Percentiles rank a stretch among this genome's conserved stretches.
Evolutionary conservation across 2,329 filamentous ascomycete species (phyloP).

Genomic region (Botrytis squamosa): DNA sequence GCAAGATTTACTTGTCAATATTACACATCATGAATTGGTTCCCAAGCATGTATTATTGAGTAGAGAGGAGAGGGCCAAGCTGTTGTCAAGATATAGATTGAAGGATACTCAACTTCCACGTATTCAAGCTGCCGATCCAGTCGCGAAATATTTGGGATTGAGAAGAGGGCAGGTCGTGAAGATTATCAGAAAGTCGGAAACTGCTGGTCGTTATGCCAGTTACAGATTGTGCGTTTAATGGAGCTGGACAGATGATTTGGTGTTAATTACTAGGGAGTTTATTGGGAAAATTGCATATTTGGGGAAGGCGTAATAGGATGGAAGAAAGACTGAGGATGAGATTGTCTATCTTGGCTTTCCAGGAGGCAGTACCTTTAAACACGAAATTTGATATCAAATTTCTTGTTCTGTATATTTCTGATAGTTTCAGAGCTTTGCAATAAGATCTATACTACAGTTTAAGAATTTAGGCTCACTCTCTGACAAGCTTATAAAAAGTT

Average conservation of each 20-base stretch:
- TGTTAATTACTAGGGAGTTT: constrained; percentile 27
- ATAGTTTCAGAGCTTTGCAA: constrained; percentile 9
- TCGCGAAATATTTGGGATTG: constrained; percentile 87
- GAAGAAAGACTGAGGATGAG: constrained; percentile 3
- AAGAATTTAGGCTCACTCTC: background rate
- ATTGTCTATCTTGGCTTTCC: constrained; percentile 6
- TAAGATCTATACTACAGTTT: constrained; percentile 8
- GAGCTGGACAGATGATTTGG: constrained; percentile 15
- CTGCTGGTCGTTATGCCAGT: constrained; percentile 92
- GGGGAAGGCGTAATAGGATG: constrained; percentile 14
- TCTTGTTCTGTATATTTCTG: constrained; percentile 2
- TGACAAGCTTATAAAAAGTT: background rate
- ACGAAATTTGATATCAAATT: background rate
- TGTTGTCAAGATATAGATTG: constrained; percentile 86
- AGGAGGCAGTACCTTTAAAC: background rate
- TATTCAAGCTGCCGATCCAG: constrained; percentile 87
- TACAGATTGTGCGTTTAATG: constrained; percentile 69
- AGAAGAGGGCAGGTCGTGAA: constrained; percentile 94
- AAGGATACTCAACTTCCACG: constrained; percentile 97
- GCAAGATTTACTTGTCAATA: constrained; percentile 94
- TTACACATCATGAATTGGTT: constrained; percentile 95
- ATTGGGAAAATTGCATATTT: constrained; percentile 26
- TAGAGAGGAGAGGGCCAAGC: constrained; percentile 79
- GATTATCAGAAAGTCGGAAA: constrained; percentile 95
- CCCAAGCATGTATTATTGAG: constrained; percentile 90